phyloP scores from a whole-genome alignment of 2,329 filamentous ascomycete species.

The Colletotrichum liaoningense region DNA sequence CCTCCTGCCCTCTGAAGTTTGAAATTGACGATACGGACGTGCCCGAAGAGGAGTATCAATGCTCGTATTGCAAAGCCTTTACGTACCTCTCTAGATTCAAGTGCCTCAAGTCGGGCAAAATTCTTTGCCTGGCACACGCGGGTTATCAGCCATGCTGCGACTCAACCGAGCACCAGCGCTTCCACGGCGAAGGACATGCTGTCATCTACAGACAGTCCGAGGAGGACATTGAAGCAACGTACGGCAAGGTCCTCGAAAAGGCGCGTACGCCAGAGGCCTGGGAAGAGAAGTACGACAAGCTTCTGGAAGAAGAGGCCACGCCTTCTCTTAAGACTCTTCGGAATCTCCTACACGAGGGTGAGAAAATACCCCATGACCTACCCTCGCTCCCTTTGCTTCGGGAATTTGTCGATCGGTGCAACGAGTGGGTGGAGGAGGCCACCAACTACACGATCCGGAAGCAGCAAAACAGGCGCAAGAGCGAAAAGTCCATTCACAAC shows the following conservation, averaged over 20 bases:
- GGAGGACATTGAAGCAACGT: conserved; percentile 73
- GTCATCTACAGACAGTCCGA: conserved; percentile 83
- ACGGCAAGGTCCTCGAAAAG: conserved; percentile 86
- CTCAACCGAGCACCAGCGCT: conserved; percentile 72
- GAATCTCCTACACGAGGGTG: conserved; percentile 88
- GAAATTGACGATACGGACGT: conserved; percentile 79
- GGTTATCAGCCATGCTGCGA: conserved; percentile 86
- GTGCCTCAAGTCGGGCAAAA: conserved; percentile 84
- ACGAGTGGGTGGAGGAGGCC: conserved; percentile 97
- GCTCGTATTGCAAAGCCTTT: conserved; percentile 91
- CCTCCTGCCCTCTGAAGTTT: conserved; percentile 70
- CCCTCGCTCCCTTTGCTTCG: conserved; percentile 84
- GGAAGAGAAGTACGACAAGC: conserved; percentile 88
- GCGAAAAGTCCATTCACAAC: conserved; percentile 86
- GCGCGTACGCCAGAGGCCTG: conserved; percentile 87
- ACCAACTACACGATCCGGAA: conserved; percentile 97
- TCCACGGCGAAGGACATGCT: conserved; percentile 75
- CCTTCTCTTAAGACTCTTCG: conserved; percentile 90
- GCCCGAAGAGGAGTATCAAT: conserved; percentile 92
- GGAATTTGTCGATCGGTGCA: conserved; percentile 94
- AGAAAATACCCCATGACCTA: conserved; percentile 93
- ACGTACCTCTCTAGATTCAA: conserved; percentile 91
- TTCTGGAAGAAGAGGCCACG: conserved; percentile 84
- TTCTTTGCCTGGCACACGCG: conserved; percentile 85
- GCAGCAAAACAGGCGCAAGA: conserved; percentile 96